Percentiles rank a stretch among this genome's conserved stretches.
These are phyloP conservation scores for Coprinellus aureogranulatus DNA, from an alignment of 768 basidiomycete genomes.

Conservation along the genomic window DNA sequence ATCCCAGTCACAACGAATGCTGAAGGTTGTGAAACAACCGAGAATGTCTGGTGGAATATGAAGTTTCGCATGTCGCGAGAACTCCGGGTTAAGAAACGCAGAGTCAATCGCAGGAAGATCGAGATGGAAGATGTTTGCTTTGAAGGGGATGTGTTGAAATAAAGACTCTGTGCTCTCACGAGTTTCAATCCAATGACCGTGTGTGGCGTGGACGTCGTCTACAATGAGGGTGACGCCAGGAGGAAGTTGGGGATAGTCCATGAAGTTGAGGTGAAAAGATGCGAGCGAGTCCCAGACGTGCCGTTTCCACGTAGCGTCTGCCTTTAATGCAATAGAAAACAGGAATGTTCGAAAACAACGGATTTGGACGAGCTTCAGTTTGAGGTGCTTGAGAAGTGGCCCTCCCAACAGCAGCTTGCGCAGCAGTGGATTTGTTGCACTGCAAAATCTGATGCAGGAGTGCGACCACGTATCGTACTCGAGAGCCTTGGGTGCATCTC, in stretches of 20 bases:
- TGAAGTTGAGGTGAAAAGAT: background rate
- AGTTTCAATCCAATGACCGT: no score
- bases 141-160: background rate
- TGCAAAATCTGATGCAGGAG: background rate
- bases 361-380: background rate
- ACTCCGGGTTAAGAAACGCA: background rate
- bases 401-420: background rate
- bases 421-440: background rate
- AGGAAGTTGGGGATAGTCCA: no score
- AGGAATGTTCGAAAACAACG: background rate
- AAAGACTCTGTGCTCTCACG: no score
- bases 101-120: background rate
- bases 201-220: no score
- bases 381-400: background rate
- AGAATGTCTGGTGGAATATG: background rate
- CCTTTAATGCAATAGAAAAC: background rate
- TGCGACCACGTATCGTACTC: background rate
- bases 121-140: background rate
- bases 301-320: background rate
- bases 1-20: background rate
- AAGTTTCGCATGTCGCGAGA: background rate
- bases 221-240: no score
- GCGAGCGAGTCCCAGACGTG: background rate
- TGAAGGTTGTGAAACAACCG: background rate
- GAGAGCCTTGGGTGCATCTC: background rate